phyloP scores from a whole-genome alignment of 2,329 filamentous ascomycete species.

The Aspergillus fumigatiaffinis region DNA sequence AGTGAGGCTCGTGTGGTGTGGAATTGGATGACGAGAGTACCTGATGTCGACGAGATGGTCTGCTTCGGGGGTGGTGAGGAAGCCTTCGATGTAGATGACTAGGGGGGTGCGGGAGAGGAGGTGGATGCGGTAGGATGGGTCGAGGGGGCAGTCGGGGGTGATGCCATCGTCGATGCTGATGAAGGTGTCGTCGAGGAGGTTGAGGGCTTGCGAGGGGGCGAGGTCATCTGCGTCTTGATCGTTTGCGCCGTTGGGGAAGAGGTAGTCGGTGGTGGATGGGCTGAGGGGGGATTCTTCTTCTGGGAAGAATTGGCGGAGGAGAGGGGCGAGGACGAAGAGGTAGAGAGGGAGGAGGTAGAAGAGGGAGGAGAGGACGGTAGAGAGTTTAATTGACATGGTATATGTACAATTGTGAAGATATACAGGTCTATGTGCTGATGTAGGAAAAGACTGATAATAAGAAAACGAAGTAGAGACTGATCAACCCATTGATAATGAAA shows the following conservation, averaged over 20 bases:
- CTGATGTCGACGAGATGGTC: conserved; percentile 51
- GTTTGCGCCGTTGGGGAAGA: background rate
- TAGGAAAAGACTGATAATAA: background rate
- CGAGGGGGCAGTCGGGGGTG: conserved; percentile 20
- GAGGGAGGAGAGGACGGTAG: conserved; percentile 30
- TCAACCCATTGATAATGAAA: background rate
- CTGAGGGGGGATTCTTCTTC: no score
- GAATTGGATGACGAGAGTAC: conserved; percentile 31
- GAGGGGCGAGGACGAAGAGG: conserved; percentile 32
- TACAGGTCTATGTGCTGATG: background rate
- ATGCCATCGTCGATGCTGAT: conserved; percentile 34
- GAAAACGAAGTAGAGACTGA: background rate
- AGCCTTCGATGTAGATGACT: conserved; percentile 57
- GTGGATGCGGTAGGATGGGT: conserved; percentile 37
- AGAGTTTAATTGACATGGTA: conserved; percentile 16
- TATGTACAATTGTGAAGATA: background rate
- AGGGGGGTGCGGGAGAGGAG: conserved; percentile 53
- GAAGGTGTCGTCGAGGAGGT: conserved; percentile 29
- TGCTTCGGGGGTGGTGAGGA: conserved; percentile 48
- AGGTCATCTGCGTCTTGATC: conserved; percentile 4
- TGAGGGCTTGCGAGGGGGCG: conserved; percentile 11
- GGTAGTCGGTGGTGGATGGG: no score
- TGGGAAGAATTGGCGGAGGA: conserved; percentile 24
- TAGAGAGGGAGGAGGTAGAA: conserved; percentile 37
- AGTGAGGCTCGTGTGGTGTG: background rate